Conservation (phyloP, 164 flowering plant species). For the Chimonanthus salicifolius region DNA sequence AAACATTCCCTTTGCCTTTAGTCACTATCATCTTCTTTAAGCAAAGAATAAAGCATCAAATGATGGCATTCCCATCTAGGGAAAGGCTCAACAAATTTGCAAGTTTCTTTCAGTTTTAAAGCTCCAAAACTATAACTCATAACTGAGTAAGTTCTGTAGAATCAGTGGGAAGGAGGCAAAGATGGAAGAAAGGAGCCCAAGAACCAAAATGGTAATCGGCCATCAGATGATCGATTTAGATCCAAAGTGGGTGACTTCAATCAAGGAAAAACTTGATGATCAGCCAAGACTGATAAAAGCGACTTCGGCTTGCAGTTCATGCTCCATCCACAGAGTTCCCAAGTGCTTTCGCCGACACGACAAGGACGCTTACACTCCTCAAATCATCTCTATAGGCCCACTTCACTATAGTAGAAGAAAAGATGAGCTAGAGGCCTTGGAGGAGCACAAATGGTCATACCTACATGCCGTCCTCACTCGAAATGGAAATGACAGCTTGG, state of each 20-base stretch:
- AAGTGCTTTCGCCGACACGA: background rate
- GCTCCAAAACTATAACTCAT: too few species aligned
- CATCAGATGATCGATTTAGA: background rate
- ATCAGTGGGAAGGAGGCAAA: too few species aligned
- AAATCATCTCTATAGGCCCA: background rate
- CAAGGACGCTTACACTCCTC: background rate
- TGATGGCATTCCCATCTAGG: too few species aligned
- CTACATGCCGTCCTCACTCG: background rate
- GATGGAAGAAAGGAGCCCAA: too few species aligned
- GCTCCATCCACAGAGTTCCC: constrained; percentile 3
- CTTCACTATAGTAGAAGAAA: background rate
- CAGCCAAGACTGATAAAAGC: background rate
- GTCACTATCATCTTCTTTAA: too few species aligned
- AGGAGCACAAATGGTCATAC: constrained; percentile 1
- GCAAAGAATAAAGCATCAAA: too few species aligned
- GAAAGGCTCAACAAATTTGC: too few species aligned
- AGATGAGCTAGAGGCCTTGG: background rate
- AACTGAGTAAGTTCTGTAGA: too few species aligned
- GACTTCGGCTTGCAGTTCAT: background rate
- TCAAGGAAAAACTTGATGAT: background rate
- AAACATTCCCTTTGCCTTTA: too few species aligned
- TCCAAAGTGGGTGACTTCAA: background rate
- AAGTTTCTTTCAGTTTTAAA: too few species aligned
- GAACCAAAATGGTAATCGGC: too few species aligned
- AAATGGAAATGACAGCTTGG: background rate